Evolutionary conservation across 2,329 filamentous ascomycete species (phyloP), one percentile per base, ranked within the genome.

Genomic region (Colletotrichum graminicola): DNA sequence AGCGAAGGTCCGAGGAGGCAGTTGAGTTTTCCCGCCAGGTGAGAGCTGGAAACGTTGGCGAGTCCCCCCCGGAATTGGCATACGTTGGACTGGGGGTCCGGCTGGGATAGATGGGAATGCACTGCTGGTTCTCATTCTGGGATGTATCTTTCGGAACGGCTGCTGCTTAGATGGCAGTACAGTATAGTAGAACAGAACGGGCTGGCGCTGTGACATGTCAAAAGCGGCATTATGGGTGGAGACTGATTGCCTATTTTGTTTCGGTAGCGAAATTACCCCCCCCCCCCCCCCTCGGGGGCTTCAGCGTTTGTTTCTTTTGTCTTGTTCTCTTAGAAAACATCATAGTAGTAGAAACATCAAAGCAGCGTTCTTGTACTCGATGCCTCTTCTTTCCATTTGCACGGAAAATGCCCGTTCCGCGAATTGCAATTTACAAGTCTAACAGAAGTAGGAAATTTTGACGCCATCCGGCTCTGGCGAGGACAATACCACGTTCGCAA

Each of bases 1-100:
- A 62, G 26, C 67, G 51, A 29, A 36, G 43, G 14, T 59, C 64
- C 21, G 32, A 51, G 16, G 47, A 62, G 16, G 67, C 56, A 36
- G 66, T 69, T 23, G 54, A 69, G 29, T 49, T 55, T 45, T 64
- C 61, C 23, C 66, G 43, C 23, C 52, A 43, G 16, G 32, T 69
- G 16, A 66, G 67, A 41, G 34, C 56, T 18, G 63, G 32, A 3
- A 39, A 41, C 36, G 43, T 32, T 12, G 51, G 26, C 12, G 56
- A 41, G 36, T 62, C 56, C 5, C 43, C 56, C 26, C 21, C 63
- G 21, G 63, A 56, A 29, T 29, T 34, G n/a, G 23, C 16, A 14
- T 51, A 34, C 43, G 51, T 71, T 26, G 62, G 67, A 34, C 41
- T 67, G 32, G 63, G 67, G 18, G 60, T 62, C 14, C 23, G 47